A percentile compares a stretch with the other conserved stretches of the same genome.
Conservation (phyloP, 805 yeast genomes). For the Hanseniaspora meyeri region DNA sequence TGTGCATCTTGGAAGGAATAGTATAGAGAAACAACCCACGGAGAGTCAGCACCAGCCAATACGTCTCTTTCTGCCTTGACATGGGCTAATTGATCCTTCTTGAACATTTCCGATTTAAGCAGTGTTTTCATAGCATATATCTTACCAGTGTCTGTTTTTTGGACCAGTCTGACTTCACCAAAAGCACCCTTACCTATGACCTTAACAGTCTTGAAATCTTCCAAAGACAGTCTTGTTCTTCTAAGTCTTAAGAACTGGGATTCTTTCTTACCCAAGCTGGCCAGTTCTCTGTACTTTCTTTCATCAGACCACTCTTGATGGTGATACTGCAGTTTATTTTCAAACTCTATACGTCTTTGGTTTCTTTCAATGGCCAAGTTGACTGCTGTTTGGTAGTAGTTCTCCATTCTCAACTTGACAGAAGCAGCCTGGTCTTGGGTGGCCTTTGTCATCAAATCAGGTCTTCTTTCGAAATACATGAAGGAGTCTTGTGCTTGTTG, state of each 20-base stretch:
- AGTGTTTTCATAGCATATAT: conserved; percentile 91
- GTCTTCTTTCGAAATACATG: conserved; percentile 70
- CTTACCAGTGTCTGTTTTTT: conserved; percentile 78
- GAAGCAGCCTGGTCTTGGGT: conserved; percentile 79
- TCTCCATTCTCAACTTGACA: conserved; percentile 67
- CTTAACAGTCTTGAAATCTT: conserved; percentile 78
- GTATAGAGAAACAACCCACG: conserved; percentile 78
- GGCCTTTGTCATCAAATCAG: conserved; percentile 57
- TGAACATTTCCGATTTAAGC: conserved; percentile 83
- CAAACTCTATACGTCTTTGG: conserved; percentile 79
- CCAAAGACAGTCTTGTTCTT: conserved; percentile 69
- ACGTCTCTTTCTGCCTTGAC: conserved; percentile 95
- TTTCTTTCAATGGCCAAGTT: conserved; percentile 90
- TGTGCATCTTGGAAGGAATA: conserved; percentile 63
- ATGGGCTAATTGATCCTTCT: conserved; percentile 87
- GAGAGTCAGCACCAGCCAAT: conserved; percentile 79
- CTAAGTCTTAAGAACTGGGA: conserved; percentile 74
- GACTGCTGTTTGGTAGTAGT: conserved; percentile 73
- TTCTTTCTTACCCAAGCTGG: conserved; percentile 76
- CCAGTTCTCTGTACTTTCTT: conserved; percentile 68
- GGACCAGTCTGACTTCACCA: conserved; percentile 92
- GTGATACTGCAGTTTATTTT: conserved; percentile 45
- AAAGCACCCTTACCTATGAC: conserved; percentile 94
- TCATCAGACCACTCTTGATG: conserved; percentile 71
- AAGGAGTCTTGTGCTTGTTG: conserved; percentile 13